Evolutionary conservation across 2,329 filamentous ascomycete genomes (phyloP).

Genomic region (Leptographium procerum): DNA sequence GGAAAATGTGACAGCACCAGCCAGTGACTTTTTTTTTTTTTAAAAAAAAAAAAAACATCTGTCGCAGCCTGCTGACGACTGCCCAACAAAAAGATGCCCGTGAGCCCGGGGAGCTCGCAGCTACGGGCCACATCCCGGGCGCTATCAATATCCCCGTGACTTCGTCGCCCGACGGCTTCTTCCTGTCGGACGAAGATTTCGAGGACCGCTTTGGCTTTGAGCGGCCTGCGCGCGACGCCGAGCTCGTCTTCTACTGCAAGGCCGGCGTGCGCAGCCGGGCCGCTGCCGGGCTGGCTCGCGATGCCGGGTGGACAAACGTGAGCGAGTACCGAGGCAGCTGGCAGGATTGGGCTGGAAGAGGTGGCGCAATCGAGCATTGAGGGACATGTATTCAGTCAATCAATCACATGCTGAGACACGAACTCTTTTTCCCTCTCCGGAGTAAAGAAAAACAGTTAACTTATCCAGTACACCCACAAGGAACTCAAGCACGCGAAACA

Average conservation of each 20-base stretch:
- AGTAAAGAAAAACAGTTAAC: neutral
- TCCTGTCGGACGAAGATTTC: slow-evolving; percentile 68
- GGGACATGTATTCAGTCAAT: neutral
- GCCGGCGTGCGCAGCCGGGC: slow-evolving; percentile 72
- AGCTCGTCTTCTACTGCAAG: slow-evolving; percentile 85
- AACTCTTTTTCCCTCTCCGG: no score
- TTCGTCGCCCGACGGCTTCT: slow-evolving; percentile 66
- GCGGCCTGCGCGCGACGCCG: slow-evolving; percentile 44
- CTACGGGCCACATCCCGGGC: slow-evolving; percentile 63
- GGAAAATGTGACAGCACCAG: no score
- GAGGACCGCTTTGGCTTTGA: slow-evolving; percentile 68
- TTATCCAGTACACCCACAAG: neutral
- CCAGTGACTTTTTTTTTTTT: no score
- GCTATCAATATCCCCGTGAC: slow-evolving; percentile 74
- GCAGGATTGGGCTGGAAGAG: slow-evolving; percentile 69
- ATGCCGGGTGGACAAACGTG: slow-evolving; percentile 62
- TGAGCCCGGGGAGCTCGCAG: slow-evolving; percentile 55
- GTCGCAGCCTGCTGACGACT: neutral
- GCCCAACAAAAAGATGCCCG: slow-evolving; percentile 47
- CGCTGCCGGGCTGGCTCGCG: slow-evolving; percentile 64
- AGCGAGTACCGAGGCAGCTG: slow-evolving; percentile 67
- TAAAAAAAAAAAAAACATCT: no score
- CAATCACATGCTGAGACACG: no score
- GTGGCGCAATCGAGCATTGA: slow-evolving; percentile 45
- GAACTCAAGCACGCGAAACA: neutral